These are phyloP conservation scores for Colletotrichum euphorbiae DNA, from an alignment of 2,329 filamentous ascomycete species.

Conservation along the genomic window DNA sequence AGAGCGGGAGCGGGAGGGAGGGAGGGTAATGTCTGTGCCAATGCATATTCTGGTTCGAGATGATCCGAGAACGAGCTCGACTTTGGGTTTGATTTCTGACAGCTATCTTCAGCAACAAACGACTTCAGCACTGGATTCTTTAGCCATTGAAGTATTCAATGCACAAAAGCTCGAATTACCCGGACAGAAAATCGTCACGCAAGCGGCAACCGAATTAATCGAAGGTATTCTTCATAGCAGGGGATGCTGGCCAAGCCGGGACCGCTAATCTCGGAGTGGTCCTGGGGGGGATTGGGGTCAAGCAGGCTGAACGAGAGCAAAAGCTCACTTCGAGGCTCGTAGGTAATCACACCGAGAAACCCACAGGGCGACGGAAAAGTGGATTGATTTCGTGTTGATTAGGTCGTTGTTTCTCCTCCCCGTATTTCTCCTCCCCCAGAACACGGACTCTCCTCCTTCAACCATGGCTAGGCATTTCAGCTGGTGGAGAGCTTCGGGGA, in stretches of 20 bases:
- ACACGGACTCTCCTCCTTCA: background rate
- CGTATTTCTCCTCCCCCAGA: slow-evolving; percentile 10
- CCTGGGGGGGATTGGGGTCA: no score
- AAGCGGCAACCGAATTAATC: no score
- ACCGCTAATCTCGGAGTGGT: slow-evolving; percentile 26
- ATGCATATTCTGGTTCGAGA: background rate
- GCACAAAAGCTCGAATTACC: background rate
- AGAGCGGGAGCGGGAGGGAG: slow-evolving; percentile 16
- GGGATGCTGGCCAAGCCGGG: slow-evolving; percentile 7
- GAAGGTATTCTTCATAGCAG: background rate
- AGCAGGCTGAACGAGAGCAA: background rate
- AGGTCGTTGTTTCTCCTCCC: slow-evolving; percentile 2
- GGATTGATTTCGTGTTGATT: background rate
- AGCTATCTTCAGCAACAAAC: background rate
- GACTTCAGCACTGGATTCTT: background rate
- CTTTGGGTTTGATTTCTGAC: background rate
- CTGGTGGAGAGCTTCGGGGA: slow-evolving; percentile 13
- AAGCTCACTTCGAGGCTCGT: slow-evolving; percentile 18
- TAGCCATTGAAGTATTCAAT: background rate
- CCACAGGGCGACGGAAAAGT: background rate
- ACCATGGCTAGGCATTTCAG: slow-evolving; percentile 20
- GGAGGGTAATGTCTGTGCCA: background rate
- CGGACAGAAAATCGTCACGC: slow-evolving; percentile 4
- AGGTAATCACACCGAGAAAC: slow-evolving; percentile 20
- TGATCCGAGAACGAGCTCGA: background rate